Evolutionary conservation across 805 yeast species (phyloP).

Genomic region (Yamadazyma sp.): DNA sequence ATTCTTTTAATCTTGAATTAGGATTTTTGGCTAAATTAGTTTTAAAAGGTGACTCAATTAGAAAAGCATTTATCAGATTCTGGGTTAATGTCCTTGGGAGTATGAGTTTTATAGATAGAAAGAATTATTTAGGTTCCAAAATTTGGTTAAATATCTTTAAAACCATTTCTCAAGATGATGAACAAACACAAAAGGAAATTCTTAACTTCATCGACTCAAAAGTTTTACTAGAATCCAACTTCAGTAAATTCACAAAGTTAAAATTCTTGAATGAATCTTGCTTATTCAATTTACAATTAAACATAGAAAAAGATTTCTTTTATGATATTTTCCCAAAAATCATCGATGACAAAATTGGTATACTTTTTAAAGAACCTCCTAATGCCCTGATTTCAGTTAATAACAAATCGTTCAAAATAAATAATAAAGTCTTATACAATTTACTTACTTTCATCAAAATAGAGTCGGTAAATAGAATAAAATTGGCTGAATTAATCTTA

Average conservation of each 20-base stretch:
- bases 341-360: constrained; percentile 46
- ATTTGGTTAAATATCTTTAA: constrained; percentile 69
- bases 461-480: constrained; percentile 66
- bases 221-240: constrained; percentile 57
- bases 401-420: constrained; percentile 51
- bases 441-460: constrained; percentile 66
- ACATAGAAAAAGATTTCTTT: constrained; percentile 13
- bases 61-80: constrained; percentile 59
- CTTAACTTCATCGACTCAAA: constrained; percentile 46
- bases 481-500: constrained; percentile 51
- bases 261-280: constrained; percentile 77
- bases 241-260: constrained; percentile 67
- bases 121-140: constrained; percentile 55
- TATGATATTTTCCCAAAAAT: constrained; percentile 39
- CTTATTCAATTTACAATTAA: constrained; percentile 52
- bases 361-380: constrained; percentile 42
- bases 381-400: constrained; percentile 31
- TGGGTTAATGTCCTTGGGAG: constrained; percentile 52
- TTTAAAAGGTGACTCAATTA: constrained; percentile 46
- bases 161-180: constrained; percentile 54
- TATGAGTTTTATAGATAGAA: constrained; percentile 56
- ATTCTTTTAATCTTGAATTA: constrained; percentile 65
- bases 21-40: constrained; percentile 61
- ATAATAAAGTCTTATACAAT: constrained; percentile 66
- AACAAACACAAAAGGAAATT: constrained; percentile 28